These are phyloP conservation scores for Aureobasidium zeae DNA, from an alignment of 2,329 filamentous ascomycete genomes.

Conservation along the genomic window DNA sequence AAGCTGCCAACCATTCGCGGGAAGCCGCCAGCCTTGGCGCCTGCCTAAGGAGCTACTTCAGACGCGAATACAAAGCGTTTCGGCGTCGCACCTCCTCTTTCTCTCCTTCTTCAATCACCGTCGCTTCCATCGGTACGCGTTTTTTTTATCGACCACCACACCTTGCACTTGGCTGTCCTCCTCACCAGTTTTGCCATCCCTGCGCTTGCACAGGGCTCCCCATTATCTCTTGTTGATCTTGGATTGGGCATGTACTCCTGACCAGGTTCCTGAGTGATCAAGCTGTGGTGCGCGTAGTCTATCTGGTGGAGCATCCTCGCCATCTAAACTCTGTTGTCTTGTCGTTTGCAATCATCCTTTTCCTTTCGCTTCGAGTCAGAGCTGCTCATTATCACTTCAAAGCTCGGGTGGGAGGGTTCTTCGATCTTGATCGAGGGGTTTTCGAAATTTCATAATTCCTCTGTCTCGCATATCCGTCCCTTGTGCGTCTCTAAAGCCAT, in stretches of 20 bases:
- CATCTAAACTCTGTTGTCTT: neutral
- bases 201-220: constrained; percentile 10
- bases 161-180: constrained; percentile 4
- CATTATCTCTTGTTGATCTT: constrained; percentile 13
- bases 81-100: too few species aligned
- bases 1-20: too few species aligned
- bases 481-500: too few species aligned
- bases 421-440: constrained; percentile 13
- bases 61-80: too few species aligned
- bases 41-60: too few species aligned
- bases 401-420: constrained; percentile 14
- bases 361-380: constrained; percentile 2
- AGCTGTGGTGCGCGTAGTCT: neutral
- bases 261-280: constrained; percentile 8
- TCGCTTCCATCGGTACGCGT: too few species aligned
- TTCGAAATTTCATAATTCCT: too few species aligned
- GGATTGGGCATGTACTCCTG: constrained; percentile 11
- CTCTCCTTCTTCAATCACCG: too few species aligned
- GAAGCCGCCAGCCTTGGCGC: too few species aligned
- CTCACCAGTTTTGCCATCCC: constrained; percentile 11
- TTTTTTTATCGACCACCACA: too few species aligned
- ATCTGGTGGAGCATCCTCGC: too few species aligned
- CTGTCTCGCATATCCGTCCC: too few species aligned
- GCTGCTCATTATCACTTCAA: constrained; percentile 10
- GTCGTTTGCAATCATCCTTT: neutral